phyloP scores from a whole-genome alignment of 2,329 filamentous ascomycete genomes.

The Ceratocystis harringtonii region DNA sequence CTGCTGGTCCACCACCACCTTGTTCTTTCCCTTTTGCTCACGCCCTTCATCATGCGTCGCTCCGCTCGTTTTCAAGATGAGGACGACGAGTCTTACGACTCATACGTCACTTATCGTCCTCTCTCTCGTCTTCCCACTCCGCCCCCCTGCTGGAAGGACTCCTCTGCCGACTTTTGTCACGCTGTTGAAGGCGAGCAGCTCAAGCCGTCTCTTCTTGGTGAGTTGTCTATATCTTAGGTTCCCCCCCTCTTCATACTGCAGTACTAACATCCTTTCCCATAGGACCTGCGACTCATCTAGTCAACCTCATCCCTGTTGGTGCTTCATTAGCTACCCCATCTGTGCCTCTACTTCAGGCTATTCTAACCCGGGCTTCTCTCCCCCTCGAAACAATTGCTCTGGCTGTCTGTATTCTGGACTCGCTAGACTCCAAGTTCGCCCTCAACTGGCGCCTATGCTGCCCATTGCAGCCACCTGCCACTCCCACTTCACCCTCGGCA shows the following conservation, averaged over 20 bases:
- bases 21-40: neutral
- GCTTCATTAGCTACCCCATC: constrained; percentile 46
- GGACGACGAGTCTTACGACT: constrained; percentile 21
- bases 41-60: constrained; percentile 17
- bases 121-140: constrained; percentile 54
- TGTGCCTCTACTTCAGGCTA: constrained; percentile 42
- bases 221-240: constrained; percentile 16
- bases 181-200: constrained; percentile 31
- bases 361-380: constrained; percentile 42
- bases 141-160: constrained; percentile 38
- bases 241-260: neutral
- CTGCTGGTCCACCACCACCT: neutral
- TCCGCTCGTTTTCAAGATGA: constrained; percentile 18
- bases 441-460: constrained; percentile 46
- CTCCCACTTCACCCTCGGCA: neutral
- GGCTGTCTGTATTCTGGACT: constrained; percentile 52
- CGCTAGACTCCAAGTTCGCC: constrained; percentile 46
- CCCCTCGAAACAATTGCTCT: constrained; percentile 48
- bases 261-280: constrained; percentile 10
- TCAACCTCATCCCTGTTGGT: constrained; percentile 49
- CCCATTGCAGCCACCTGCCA: constrained; percentile 29
- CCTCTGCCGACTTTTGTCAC: constrained; percentile 24
- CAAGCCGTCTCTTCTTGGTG: constrained; percentile 28
- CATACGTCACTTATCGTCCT: constrained; percentile 50
- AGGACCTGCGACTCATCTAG: constrained; percentile 52